Conservation (phyloP, 1,139 yeast genomes). For the Lodderomyces oxycetoniae region DNA sequence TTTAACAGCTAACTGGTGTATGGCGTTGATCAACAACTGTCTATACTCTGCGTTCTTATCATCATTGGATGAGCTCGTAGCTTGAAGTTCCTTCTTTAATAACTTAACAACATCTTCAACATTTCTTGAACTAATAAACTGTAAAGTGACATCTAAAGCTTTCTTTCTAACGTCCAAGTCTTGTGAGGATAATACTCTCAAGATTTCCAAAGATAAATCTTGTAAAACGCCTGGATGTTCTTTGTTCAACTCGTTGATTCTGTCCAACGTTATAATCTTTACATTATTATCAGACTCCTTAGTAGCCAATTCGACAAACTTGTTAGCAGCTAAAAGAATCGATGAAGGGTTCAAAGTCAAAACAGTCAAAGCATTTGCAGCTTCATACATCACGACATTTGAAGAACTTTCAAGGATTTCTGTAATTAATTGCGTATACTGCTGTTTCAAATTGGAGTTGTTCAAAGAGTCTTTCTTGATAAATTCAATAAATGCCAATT, state of each 20-base stretch:
- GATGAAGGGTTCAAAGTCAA: slow-evolving; percentile 67
- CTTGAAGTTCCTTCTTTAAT: slow-evolving; percentile 84
- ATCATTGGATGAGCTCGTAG: slow-evolving; percentile 60
- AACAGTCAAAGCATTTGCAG: slow-evolving; percentile 78
- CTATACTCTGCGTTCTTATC: slow-evolving; percentile 85
- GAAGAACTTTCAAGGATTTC: slow-evolving; percentile 70
- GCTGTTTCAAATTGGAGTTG: slow-evolving; percentile 60
- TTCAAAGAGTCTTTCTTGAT: slow-evolving; percentile 73
- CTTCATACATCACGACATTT: slow-evolving; percentile 84
- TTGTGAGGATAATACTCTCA: slow-evolving; percentile 80
- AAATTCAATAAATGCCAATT: slow-evolving; percentile 87
- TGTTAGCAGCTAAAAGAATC: slow-evolving; percentile 70
- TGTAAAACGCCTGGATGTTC: slow-evolving; percentile 81
- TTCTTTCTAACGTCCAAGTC: slow-evolving; percentile 88
- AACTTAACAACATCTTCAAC: slow-evolving; percentile 92
- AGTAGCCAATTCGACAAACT: slow-evolving; percentile 82
- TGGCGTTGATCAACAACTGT: slow-evolving; percentile 80
- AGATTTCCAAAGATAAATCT: slow-evolving; percentile 78
- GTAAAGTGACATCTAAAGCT: slow-evolving; percentile 78
- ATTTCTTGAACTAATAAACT: slow-evolving; percentile 78
- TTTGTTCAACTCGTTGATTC: slow-evolving; percentile 71
- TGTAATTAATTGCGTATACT: slow-evolving; percentile 67
- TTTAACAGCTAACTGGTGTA: slow-evolving; percentile 82
- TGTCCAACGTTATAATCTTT: slow-evolving; percentile 84
- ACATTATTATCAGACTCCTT: slow-evolving; percentile 92